Percentiles rank a stretch among this genome's conserved stretches.
Conservation (phyloP, 2,329 filamentous ascomycete species). For the Neonectria sp. region DNA sequence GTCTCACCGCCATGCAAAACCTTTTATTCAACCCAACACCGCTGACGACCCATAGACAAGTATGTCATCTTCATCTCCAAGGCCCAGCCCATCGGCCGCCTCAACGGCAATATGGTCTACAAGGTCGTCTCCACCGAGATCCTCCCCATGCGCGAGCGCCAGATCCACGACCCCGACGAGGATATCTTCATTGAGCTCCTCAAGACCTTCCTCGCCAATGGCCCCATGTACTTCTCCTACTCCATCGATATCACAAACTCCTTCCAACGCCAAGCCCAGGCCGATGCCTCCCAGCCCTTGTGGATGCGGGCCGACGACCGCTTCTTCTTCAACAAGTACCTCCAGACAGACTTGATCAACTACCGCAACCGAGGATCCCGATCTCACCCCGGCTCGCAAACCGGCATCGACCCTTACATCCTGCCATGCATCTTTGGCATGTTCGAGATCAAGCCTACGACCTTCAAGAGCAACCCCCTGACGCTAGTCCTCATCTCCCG, state of each 20-base stretch:
- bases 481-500: constrained; percentile 92
- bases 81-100: constrained; percentile 87
- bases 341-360: constrained; percentile 92
- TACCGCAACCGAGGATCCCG: constrained; percentile 79
- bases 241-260: constrained; percentile 96
- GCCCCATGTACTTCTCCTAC: constrained; percentile 98
- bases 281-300: constrained; percentile 79
- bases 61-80: constrained; percentile 98
- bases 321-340: constrained; percentile 98
- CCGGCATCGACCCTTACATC: constrained; percentile 90
- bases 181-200: constrained; percentile 90
- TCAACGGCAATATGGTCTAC: constrained; percentile 98
- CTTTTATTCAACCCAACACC: constrained; percentile 29
- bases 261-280: constrained; percentile 92
- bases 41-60: constrained; percentile 73
- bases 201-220: constrained; percentile 84
- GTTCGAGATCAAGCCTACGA: constrained; percentile 90
- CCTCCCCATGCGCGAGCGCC: constrained; percentile 91
- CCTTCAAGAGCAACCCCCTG: constrained; percentile 86
- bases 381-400: constrained; percentile 78
- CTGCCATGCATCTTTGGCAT: constrained; percentile 97
- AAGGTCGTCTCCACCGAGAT: constrained; percentile 93
- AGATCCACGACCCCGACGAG: constrained; percentile 93
- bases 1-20: constrained; percentile 23
- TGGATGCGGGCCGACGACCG: constrained; percentile 96